Conservation (phyloP, 305 asterid species). For the Withania somnifera region DNA sequence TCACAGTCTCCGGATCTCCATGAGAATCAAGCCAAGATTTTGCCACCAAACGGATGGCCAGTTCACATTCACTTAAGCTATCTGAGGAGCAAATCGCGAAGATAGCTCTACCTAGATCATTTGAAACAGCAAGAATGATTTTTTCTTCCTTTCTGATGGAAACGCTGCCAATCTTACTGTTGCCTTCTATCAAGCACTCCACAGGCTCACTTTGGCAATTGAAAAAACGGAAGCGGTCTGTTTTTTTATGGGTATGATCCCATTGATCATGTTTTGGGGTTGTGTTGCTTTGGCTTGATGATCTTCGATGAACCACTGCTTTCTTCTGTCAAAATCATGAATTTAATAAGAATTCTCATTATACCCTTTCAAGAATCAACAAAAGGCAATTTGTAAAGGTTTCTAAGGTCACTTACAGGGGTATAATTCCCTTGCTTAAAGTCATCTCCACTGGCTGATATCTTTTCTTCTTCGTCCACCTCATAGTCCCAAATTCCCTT, state of each 20-base stretch:
- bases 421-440: slow-evolving; percentile 15
- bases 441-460: slow-evolving; percentile 17
- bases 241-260: slow-evolving; percentile 27
- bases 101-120: slow-evolving; percentile 27
- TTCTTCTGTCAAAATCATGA: slow-evolving; percentile 29
- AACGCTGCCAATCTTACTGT: slow-evolving; percentile 11
- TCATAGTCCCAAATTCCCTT: slow-evolving; percentile 23
- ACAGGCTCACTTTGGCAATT: slow-evolving; percentile 46
- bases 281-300: slow-evolving; percentile 28
- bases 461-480: slow-evolving; percentile 11
- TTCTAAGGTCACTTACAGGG: slow-evolving; percentile 35
- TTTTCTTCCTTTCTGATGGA: slow-evolving; percentile 15
- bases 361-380: neutral
- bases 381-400: neutral
- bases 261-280: slow-evolving; percentile 23
- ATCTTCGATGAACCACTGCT: slow-evolving; percentile 21
- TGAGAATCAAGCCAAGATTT: slow-evolving; percentile 46
- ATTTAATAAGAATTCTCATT: neutral
- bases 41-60: slow-evolving; percentile 44
- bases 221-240: slow-evolving; percentile 40
- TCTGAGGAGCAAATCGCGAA: slow-evolving; percentile 46
- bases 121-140: slow-evolving; percentile 3
- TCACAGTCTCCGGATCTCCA: slow-evolving; percentile 25
- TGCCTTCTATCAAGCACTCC: slow-evolving; percentile 14
- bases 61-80: slow-evolving; percentile 52